Base-by-base conservation (phyloP, 1,284 basidiomycete genomes). In the Serendipita sp. region DNA sequence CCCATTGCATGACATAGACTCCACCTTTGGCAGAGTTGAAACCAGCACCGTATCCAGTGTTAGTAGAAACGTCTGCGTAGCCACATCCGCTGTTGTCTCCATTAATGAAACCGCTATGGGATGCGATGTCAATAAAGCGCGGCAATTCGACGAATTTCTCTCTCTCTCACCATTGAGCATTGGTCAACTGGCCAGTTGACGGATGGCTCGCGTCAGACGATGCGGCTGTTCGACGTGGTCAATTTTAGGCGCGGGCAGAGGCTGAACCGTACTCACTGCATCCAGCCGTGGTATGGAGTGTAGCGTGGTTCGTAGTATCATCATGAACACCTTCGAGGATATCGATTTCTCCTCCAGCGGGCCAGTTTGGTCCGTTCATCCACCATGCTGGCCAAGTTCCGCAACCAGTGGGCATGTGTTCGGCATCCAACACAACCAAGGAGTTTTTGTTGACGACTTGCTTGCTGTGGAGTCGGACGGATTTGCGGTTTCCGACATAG, bases 331-430 rank as follows among this genome's bases (percentile, higher is more conserved):
- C 88, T 74, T 93, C 92, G 30, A 92, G 76, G 64, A 92, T 91
- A 72, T 93, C 91, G 50, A 93, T 91, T 74, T 93, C 90, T 45
- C 90, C 89, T 0, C 76, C 76, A 2, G 69, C 68, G 3, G 90
- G 90, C 90, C 90, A 93, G 64, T 81, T 80, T 17, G 53, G 53
- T 58, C 53, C 53, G 74, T 63, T 58, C 30, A 68, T 69, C 74
- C 75, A 75, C 70, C 72, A 76, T 2, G 73, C 74, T 5, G 87
- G 87, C 87, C 91, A 93, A 6, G 84, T 86, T 44, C 85, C 91
- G 72, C 91, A 94, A 4, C 92, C 92, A 1, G 84, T 85, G 1
- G 91, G 91, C 86, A 93, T 92, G 73, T 94, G 91, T n/a, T 84
- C 77, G 13, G 89, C 80, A 71, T 93, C 90, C 77, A 93, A 79